Conservation (phyloP, 2,329 filamentous ascomycete species). For the Cordyceps javanica region DNA sequence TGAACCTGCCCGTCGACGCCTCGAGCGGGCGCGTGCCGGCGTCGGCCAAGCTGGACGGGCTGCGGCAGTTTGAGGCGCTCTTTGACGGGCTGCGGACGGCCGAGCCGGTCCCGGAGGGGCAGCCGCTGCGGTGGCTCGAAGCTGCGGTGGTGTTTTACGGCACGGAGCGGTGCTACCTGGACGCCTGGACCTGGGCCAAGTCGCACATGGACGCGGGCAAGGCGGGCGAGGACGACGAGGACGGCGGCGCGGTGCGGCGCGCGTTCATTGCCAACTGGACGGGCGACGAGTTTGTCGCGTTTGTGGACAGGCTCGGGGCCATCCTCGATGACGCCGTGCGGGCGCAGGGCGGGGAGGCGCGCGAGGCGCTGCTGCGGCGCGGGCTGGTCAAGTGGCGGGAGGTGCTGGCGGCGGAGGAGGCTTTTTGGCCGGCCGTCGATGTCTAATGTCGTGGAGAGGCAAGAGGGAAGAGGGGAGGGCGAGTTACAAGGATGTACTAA, state of each 20-base stretch:
- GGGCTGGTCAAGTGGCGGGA: constrained; percentile 40
- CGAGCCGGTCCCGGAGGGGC: constrained; percentile 18
- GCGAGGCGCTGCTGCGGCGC: constrained; percentile 28
- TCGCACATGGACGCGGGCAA: constrained; percentile 25
- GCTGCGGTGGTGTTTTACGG: constrained; percentile 69
- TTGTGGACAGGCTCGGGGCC: constrained; percentile 49
- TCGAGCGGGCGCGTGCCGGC: constrained; percentile 19
- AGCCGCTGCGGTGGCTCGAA: constrained; percentile 50
- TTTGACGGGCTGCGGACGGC: constrained; percentile 47
- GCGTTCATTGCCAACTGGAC: constrained; percentile 67
- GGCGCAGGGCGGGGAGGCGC: constrained; percentile 27
- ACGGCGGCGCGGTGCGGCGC: constrained; percentile 57
- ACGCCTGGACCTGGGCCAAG: constrained; percentile 51
- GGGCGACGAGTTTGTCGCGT: constrained; percentile 50
- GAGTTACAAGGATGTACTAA: no score
- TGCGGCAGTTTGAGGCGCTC: constrained; percentile 37
- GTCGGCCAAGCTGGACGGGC: constrained; percentile 33
- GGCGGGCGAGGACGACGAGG: constrained; percentile 22
- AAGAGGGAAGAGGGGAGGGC: no score
- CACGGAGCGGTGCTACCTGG: constrained; percentile 61
- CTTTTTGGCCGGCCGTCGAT: constrained; percentile 49
- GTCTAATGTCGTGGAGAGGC: no score
- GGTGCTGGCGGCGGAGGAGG: constrained; percentile 50
- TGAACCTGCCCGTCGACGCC: constrained; percentile 30
- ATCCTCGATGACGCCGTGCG: constrained; percentile 50